Evolutionary conservation across 1,284 basidiomycete genomes (phyloP).

Genomic region (Boletus semigastroideus): DNA sequence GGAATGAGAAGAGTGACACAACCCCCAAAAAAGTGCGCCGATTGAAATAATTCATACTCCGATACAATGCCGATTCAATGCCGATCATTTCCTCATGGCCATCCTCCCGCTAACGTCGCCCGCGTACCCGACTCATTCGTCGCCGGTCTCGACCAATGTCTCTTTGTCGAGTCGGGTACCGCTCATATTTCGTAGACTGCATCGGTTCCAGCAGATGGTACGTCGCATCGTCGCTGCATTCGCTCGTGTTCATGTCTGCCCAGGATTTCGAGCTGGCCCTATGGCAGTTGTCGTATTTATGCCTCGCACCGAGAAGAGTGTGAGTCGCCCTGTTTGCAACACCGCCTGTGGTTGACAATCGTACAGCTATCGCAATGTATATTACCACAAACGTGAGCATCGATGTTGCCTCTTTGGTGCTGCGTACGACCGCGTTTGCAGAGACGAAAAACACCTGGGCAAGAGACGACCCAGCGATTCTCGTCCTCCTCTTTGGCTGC

Average conservation of each 20-base stretch:
- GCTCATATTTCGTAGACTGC: slow-evolving; percentile 73
- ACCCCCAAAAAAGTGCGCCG: slow-evolving; percentile 26
- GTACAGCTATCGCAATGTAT: slow-evolving; percentile 81
- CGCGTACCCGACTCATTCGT: slow-evolving; percentile 39
- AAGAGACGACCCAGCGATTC: slow-evolving; percentile 91
- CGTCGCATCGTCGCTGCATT: slow-evolving; percentile 12
- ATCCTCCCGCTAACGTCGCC: slow-evolving; percentile 57
- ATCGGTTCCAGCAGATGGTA: slow-evolving; percentile 86
- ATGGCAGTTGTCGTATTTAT: slow-evolving; percentile 92
- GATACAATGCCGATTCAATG: slow-evolving; percentile 31
- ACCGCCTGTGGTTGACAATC: slow-evolving; percentile 13
- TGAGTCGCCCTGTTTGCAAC: slow-evolving; percentile 44
- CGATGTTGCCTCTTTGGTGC: not conserved
- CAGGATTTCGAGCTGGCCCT: slow-evolving; percentile 95
- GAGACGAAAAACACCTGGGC: slow-evolving; percentile 99
- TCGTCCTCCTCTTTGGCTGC: slow-evolving; percentile 79
- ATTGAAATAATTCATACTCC: slow-evolving; percentile 23
- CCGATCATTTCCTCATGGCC: slow-evolving; percentile 49
- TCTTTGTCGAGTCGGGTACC: slow-evolving; percentile 60
- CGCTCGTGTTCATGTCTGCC: not conserved
- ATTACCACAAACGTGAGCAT: slow-evolving; percentile 80
- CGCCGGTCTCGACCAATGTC: slow-evolving; percentile 34
- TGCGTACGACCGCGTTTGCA: slow-evolving; percentile 29
- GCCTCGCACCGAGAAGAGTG: slow-evolving; percentile 88
- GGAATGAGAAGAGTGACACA: slow-evolving; percentile 4